phyloP scores from a whole-genome alignment of 2,329 filamentous ascomycete genomes.

The Plenodomus biglobosus region DNA sequence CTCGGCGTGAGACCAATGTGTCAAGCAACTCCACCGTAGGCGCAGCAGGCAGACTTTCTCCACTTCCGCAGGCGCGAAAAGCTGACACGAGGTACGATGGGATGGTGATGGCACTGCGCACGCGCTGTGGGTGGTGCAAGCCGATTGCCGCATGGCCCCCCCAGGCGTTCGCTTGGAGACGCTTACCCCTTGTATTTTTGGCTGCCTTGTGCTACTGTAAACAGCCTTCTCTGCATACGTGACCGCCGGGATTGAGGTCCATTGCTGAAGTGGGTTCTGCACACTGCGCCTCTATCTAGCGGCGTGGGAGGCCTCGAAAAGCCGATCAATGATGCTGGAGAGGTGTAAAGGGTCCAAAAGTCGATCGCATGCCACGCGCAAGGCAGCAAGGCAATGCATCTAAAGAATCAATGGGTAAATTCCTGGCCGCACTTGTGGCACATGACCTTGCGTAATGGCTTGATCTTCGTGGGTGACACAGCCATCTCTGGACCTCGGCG shows the following conservation, averaged over 20 bases:
- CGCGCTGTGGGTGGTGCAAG: constrained; percentile 2
- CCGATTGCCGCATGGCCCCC: constrained; percentile 12
- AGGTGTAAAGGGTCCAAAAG: background rate
- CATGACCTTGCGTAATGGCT: background rate
- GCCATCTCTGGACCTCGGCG: background rate
- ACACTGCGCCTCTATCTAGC: background rate
- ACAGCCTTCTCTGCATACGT: background rate
- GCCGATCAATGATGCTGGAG: background rate
- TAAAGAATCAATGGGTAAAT: background rate
- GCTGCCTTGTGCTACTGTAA: constrained; percentile 4
- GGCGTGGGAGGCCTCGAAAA: background rate
- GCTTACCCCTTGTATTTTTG: constrained; percentile 6
- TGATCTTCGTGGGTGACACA: background rate
- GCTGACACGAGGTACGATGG: constrained; percentile 8
- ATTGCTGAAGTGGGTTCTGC: background rate
- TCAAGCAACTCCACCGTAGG: background rate
- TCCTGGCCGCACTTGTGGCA: background rate
- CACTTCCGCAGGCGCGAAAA: background rate
- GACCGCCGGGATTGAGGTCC: background rate
- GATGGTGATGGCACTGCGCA: background rate
- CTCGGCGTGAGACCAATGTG: background rate
- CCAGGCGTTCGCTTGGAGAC: constrained; percentile 8
- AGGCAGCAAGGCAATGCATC: background rate
- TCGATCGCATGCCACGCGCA: background rate
- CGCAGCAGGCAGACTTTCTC: constrained; percentile 4